Evolutionary conservation across 1,139 yeast genomes (phyloP).

Genomic region (Geotrichum carabidarum): DNA sequence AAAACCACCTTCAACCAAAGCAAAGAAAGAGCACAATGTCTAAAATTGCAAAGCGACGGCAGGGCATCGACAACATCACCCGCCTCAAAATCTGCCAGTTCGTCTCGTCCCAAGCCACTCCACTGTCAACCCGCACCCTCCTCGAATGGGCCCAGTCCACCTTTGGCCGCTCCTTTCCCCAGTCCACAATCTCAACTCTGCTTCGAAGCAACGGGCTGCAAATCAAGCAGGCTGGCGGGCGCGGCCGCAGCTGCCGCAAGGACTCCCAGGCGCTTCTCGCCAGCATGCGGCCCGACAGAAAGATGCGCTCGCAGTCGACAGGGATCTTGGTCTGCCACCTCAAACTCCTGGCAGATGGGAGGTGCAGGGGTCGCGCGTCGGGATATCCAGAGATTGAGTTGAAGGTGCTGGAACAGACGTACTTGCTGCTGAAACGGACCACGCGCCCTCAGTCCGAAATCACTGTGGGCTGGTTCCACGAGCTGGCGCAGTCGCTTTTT

Average conservation of each 20-base stretch:
- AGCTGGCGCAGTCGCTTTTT: slow-evolving; percentile 3
- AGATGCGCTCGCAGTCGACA: neutral
- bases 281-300: neutral
- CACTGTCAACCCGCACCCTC: slow-evolving; percentile 9
- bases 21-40: neutral
- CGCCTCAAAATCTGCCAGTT: slow-evolving; percentile 14
- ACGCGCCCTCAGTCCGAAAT: neutral
- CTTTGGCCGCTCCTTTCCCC: slow-evolving; percentile 14
- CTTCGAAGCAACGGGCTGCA: slow-evolving; percentile 13
- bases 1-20: neutral
- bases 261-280: neutral
- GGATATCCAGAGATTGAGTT: slow-evolving; percentile 7
- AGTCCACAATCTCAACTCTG: slow-evolving; percentile 14
- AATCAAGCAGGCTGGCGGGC: slow-evolving; percentile 13
- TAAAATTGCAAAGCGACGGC: neutral
- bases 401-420: slow-evolving; percentile 10
- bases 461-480: neutral
- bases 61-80: slow-evolving; percentile 11
- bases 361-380: slow-evolving; percentile 10
- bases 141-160: slow-evolving; percentile 12
- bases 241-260: slow-evolving; percentile 11
- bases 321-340: slow-evolving; percentile 1
- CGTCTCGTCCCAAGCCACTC: slow-evolving; percentile 4
- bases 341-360: slow-evolving; percentile 11
- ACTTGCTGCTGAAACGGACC: slow-evolving; percentile 1